These are phyloP conservation scores for Metschnikowia picachoensis DNA, from an alignment of 805 yeast species.

Conservation along the genomic window DNA sequence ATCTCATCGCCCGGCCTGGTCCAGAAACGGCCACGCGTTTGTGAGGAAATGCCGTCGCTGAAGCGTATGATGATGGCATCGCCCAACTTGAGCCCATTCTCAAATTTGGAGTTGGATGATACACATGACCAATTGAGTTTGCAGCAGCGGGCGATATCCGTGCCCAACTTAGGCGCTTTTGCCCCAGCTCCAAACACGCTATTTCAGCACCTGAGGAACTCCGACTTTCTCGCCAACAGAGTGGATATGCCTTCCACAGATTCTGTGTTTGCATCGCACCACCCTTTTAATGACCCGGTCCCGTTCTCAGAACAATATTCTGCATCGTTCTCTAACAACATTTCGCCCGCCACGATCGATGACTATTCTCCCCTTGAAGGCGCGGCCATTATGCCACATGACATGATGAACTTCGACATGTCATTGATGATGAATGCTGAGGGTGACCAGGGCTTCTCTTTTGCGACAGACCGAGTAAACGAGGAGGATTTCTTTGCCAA, in stretches of 20 bases:
- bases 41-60: conserved; percentile 13
- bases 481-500: conserved; percentile 10
- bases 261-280: conserved; percentile 5
- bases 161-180: conserved; percentile 17
- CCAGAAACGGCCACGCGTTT: conserved; percentile 5
- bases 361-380: conserved; percentile 5
- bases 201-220: conserved; percentile 9
- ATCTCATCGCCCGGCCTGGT: conserved; percentile 4
- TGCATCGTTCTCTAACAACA: background rate
- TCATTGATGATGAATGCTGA: conserved; percentile 2
- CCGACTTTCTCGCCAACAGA: conserved; percentile 3
- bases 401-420: background rate
- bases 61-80: conserved; percentile 2
- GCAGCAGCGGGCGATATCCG: conserved; percentile 17
- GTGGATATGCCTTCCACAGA: conserved; percentile 7
- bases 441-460: conserved; percentile 1
- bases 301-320: conserved; percentile 1
- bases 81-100: conserved; percentile 7
- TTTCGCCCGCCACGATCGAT: conserved; percentile 6
- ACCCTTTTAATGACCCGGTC: background rate
- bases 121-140: conserved; percentile 10
- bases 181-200: conserved; percentile 6
- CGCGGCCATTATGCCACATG: conserved; percentile 4
- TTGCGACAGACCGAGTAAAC: conserved; percentile 1
- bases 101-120: conserved; percentile 9